Evolutionary conservation across 1,284 basidiomycete genomes (phyloP).

Genomic region (Trichosporon sp.): DNA sequence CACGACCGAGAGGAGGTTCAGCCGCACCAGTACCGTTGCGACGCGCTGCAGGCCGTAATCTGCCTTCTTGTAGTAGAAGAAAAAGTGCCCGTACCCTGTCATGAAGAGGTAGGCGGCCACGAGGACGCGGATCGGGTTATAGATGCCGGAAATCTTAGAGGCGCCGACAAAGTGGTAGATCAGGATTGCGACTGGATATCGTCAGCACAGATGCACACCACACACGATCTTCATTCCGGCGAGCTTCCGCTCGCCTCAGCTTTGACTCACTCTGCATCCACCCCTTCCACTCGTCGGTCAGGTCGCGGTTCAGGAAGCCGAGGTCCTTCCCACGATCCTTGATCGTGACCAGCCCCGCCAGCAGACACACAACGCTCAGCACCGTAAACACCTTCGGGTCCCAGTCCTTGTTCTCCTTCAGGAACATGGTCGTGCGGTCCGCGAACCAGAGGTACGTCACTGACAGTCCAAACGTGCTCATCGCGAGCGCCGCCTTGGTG

Average conservation of each 20-base stretch:
- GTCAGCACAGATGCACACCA: background rate
- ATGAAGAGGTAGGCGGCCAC: constrained; percentile 78
- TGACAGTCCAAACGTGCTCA: constrained; percentile 61
- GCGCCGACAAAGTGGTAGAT: constrained; percentile 85
- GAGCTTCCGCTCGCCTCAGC: too few species aligned
- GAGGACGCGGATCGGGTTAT: constrained; percentile 78
- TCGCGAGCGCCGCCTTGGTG: constrained; percentile 42
- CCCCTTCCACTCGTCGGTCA: constrained; percentile 92
- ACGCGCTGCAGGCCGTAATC: constrained; percentile 73
- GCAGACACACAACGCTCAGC: constrained; percentile 56
- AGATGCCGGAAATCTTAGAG: constrained; percentile 79
- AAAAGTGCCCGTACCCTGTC: constrained; percentile 51
- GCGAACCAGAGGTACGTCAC: constrained; percentile 65
- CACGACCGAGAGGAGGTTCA: constrained; percentile 74
- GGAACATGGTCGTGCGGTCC: constrained; percentile 73
- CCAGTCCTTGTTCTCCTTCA: constrained; percentile 81
- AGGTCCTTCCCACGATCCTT: constrained; percentile 64
- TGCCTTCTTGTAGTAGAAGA: constrained; percentile 66
- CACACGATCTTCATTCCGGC: too few species aligned
- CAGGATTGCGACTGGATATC: constrained; percentile 63
- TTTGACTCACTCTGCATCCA: constrained; percentile 83
- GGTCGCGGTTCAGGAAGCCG: constrained; percentile 80
- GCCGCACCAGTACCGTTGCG: constrained; percentile 68
- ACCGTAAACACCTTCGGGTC: constrained; percentile 62
- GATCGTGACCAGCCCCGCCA: constrained; percentile 60